Base-by-base conservation (phyloP, 2,329 filamentous ascomycete genomes). In the Aplosporella prunicola region DNA sequence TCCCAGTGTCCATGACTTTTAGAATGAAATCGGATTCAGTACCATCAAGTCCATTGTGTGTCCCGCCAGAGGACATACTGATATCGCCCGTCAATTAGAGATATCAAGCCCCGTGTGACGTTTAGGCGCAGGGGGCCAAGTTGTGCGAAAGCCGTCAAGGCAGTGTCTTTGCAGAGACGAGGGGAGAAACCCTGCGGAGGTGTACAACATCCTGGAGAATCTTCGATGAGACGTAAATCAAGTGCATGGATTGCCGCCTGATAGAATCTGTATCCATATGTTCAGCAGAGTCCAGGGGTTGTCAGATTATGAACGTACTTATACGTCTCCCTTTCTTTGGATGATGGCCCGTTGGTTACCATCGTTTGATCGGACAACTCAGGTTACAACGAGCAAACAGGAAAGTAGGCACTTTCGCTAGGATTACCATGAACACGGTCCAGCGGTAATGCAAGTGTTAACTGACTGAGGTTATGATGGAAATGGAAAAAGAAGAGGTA, bases 11-110 rank as follows among this genome's bases (percentile, higher is more conserved):
- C 3, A 26, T 24, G n/a, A 47, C 35, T 8, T 20, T 28, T 2
- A 47, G 20, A 3, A 29, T 39, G 18, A 45, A 23, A 20, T 44
- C 32, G 4, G 51, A 47, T 25, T n/a, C n/a, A n/a, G n/a, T n/a
- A n/a, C n/a, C n/a, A n/a, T n/a, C n/a, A n/a, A n/a, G n/a, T n/a
- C n/a, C n/a, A n/a, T 45, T 7, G 56, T 60, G 11, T 54, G 55
- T 41, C 58, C 56, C 7, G 56, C 56, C 3, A 61, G 47, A 24
- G n/a, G n/a, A 59, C 52, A 39, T 54, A 58, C 45, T 55, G 56
- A 43, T 57, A 49, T 24, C 44, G 49, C n/a, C 56, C 47, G 42
- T 61, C 58, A 46, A 61, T 58, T 44, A 61, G 55, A 42, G 56
- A 60, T 14, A 61, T 56, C 17, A 60, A 43, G 32, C 56, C 58